Conservation (phyloP, 345 rosid species). For the Heritiera littoralis region DNA sequence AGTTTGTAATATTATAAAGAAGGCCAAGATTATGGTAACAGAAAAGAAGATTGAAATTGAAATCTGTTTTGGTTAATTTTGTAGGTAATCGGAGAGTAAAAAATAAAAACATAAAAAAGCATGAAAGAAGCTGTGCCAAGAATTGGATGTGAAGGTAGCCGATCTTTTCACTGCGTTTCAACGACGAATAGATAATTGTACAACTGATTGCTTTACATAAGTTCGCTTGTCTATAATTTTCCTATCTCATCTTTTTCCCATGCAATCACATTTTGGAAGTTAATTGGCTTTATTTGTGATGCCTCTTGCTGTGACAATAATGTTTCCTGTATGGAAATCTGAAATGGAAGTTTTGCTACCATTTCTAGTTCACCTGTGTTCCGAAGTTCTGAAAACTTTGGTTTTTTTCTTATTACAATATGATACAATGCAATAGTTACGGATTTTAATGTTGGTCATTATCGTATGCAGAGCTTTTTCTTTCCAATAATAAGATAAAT, state of each 20-base stretch:
- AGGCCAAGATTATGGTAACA: too few relatives aligned
- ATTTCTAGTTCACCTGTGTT: background rate
- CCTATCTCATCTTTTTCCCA: background rate
- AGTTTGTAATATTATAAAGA: too few relatives aligned
- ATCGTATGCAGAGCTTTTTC: too few relatives aligned
- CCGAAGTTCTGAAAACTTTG: background rate
- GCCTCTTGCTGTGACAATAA: background rate
- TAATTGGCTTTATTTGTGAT: background rate
- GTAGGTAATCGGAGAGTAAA: too few relatives aligned
- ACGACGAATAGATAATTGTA: constrained; percentile 54
- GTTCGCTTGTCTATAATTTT: constrained; percentile 26
- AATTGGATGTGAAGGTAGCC: constrained; percentile 61
- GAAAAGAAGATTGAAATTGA: too few relatives aligned
- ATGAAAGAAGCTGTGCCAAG: constrained; percentile 54
- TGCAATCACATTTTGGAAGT: background rate
- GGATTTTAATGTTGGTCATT: too few relatives aligned
- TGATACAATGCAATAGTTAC: background rate
- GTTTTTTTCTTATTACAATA: background rate
- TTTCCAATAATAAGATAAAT: too few relatives aligned
- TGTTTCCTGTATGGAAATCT: background rate
- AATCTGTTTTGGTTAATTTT: too few relatives aligned
- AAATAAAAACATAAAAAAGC: too few relatives aligned
- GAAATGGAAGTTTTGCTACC: background rate
- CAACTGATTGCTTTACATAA: constrained; percentile 75
- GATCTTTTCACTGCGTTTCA: constrained; percentile 78